These are phyloP conservation scores for Penicillium simplicissimum DNA, from an alignment of 495 filamentous ascomycete genomes.

Conservation along the genomic window DNA sequence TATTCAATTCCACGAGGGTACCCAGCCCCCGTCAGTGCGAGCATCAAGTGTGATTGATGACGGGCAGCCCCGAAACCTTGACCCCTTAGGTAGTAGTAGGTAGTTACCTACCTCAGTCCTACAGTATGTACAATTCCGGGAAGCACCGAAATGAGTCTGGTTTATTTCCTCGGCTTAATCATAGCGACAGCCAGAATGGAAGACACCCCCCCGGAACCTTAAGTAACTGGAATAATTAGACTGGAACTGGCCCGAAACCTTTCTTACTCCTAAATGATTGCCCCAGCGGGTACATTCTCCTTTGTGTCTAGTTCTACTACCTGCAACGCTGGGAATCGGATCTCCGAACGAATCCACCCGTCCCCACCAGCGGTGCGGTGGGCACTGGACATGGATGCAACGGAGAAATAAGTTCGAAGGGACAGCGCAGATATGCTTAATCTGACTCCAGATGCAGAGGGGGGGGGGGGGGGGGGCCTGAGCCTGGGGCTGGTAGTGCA, in stretches of 20 bases:
- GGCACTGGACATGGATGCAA: constrained; percentile 37
- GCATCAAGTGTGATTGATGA: constrained; percentile 3
- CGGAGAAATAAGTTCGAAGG: constrained; percentile 31
- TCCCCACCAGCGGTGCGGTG: constrained; percentile 29
- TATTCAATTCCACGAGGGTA: too few relatives aligned
- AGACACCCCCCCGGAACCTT: background rate
- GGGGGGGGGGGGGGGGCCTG: background rate
- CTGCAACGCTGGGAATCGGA: constrained; percentile 18
- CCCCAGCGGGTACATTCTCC: background rate
- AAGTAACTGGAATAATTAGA: background rate
- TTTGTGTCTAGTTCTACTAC: background rate
- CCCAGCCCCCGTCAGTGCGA: constrained; percentile 7
- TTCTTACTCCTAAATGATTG: background rate
- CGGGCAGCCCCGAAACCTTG: background rate
- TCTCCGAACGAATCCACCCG: constrained; percentile 29
- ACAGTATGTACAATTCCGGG: background rate
- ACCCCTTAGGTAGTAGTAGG: too few relatives aligned
- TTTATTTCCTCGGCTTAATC: too few relatives aligned
- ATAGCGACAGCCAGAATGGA: background rate
- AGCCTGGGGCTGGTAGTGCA: background rate
- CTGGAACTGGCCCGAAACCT: background rate
- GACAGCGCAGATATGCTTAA: constrained; percentile 38
- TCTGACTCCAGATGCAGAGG: constrained; percentile 31
- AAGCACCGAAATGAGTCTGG: background rate
- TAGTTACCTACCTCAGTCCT: too few relatives aligned